These are phyloP conservation scores for Mortierella sp. DNA, from an alignment of 371 early-diverging fungal genomes.

Conservation along the genomic window DNA sequence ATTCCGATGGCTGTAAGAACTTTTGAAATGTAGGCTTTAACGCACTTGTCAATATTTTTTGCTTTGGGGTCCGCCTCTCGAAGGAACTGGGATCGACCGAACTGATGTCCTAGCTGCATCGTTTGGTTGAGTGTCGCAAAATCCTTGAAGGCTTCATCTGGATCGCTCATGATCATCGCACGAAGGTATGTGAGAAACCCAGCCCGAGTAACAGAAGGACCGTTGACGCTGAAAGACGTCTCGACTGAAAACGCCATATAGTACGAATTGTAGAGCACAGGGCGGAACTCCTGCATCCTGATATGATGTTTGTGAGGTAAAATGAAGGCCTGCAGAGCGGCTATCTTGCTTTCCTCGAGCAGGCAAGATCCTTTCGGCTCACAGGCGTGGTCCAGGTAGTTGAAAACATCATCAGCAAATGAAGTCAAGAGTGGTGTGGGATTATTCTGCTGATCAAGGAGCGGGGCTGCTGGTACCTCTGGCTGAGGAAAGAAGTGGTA, in stretches of 20 bases:
- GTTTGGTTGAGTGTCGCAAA: slow-evolving; percentile 9
- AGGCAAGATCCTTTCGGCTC: slow-evolving; percentile 22
- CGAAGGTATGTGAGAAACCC: slow-evolving; percentile 39
- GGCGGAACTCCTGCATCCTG: no score
- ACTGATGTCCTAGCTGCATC: slow-evolving; percentile 26
- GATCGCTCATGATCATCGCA: slow-evolving; percentile 33
- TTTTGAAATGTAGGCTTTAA: slow-evolving; percentile 10
- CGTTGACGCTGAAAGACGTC: slow-evolving; percentile 32
- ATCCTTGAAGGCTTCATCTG: slow-evolving; percentile 17
- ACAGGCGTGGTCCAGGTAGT: slow-evolving; percentile 26
- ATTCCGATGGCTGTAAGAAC: slow-evolving; percentile 21
- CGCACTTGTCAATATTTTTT: slow-evolving; percentile 12
- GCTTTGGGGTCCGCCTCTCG: slow-evolving; percentile 17
- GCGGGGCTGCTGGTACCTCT: slow-evolving; percentile 19
- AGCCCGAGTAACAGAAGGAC: slow-evolving; percentile 29
- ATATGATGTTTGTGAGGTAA: not conserved
- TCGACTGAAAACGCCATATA: slow-evolving; percentile 30
- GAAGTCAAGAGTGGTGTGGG: slow-evolving; percentile 20
- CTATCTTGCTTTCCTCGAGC: slow-evolving; percentile 31
- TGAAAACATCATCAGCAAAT: slow-evolving; percentile 27
- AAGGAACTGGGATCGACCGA: slow-evolving; percentile 34
- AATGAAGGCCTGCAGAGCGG: slow-evolving; percentile 9
- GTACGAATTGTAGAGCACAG: not conserved
- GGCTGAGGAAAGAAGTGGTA: no score
- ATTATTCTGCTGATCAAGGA: slow-evolving; percentile 32